A percentile compares a stretch with the other conserved stretches of the same genome.
phyloP scores from a whole-genome alignment of 2,329 filamentous ascomycete species.

The Botrytis paeoniae region DNA sequence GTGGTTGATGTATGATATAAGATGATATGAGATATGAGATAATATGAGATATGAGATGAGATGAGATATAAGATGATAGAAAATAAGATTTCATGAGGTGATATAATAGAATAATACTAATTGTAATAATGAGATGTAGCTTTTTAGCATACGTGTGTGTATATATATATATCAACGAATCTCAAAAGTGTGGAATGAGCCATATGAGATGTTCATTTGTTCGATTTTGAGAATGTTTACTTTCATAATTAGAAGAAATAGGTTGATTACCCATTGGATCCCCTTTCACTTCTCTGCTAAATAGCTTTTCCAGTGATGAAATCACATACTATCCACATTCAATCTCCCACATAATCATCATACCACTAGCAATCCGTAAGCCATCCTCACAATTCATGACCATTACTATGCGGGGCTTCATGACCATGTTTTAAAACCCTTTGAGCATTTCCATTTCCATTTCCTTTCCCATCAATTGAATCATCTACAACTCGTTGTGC shows the following conservation, averaged over 20 bases:
- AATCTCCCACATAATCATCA: neutral
- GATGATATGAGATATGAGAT: neutral
- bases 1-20: no score
- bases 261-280: neutral
- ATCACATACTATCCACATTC: neutral
- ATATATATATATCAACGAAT: neutral
- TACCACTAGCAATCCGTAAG: no score
- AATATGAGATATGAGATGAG: no score
- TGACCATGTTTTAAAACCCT: conserved; percentile 17
- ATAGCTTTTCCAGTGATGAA: neutral
- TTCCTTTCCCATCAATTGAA: conserved; percentile 2
- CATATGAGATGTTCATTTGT: neutral
- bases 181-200: neutral
- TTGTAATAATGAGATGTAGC: neutral
- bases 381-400: conserved; percentile 19
- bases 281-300: neutral
- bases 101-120: neutral
- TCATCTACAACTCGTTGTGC: conserved; percentile 57
- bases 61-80: neutral
- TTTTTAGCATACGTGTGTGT: neutral
- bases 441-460: neutral
- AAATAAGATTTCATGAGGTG: no score
- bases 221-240: neutral
- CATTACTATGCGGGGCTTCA: conserved; percentile 16
- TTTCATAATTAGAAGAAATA: neutral